A percentile compares a stretch with the other conserved stretches of the same genome.
Evolutionary conservation across 1,284 basidiomycete species (phyloP).

Genomic region (Sanghuangporus weigelae): DNA sequence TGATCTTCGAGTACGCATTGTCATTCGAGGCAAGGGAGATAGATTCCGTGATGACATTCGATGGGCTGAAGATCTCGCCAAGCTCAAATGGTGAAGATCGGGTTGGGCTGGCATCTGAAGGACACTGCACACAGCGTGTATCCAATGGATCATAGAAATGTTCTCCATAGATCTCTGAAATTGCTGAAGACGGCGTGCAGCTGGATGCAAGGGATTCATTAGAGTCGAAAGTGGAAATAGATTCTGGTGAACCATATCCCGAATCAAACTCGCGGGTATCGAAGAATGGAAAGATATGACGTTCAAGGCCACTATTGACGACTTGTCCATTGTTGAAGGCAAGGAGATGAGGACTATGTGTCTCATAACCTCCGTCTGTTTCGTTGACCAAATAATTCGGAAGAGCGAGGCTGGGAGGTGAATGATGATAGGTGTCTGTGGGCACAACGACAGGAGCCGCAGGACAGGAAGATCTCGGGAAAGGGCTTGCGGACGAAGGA

Average conservation of each 20-base stretch:
- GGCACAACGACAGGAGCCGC: neutral
- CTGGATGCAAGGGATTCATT: neutral
- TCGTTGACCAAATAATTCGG: neutral
- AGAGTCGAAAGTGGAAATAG: neutral
- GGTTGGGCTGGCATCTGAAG: too few species aligned
- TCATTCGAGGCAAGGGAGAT: too few species aligned
- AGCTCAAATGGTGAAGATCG: too few species aligned
- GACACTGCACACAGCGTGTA: too few species aligned
- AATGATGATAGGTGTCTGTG: neutral
- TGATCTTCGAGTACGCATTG: too few species aligned
- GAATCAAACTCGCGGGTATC: neutral
- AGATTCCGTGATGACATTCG: too few species aligned
- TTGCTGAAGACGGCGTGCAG: neutral
- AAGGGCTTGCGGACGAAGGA: neutral
- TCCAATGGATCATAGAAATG: neutral
- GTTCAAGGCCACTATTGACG: neutral
- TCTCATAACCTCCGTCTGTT: neutral
- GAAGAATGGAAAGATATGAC: neutral
- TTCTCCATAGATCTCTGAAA: neutral
- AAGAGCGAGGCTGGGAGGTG: neutral
- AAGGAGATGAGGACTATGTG: neutral
- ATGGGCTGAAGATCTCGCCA: too few species aligned
- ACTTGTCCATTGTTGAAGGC: neutral
- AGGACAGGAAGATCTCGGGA: neutral
- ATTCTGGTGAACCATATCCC: neutral